Conservation (phyloP, 129 eudicot species). For the Helichrysum umbraculigerum region DNA sequence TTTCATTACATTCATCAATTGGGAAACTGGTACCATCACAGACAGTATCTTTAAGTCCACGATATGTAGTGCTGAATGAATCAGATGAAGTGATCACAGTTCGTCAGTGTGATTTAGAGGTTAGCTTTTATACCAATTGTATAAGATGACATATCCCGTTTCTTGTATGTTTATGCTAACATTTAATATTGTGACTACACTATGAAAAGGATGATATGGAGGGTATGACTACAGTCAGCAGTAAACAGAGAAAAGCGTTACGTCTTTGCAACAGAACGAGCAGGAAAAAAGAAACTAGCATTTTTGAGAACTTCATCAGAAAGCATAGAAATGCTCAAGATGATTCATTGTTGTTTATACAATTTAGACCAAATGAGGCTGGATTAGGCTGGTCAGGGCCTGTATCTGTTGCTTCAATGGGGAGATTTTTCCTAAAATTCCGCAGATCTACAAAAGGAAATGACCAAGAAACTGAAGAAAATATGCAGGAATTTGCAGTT, state of each 20-base stretch:
- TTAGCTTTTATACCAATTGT: slow-evolving; percentile 27
- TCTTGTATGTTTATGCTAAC: slow-evolving; percentile 8
- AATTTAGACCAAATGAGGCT: slow-evolving; percentile 56
- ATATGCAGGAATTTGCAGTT: slow-evolving; percentile 53
- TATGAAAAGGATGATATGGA: slow-evolving; percentile 54
- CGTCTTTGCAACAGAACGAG: slow-evolving; percentile 51
- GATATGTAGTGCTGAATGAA: slow-evolving; percentile 71
- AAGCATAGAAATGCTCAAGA: slow-evolving; percentile 73
- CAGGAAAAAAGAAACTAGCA: slow-evolving; percentile 44
- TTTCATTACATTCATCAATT: slow-evolving; percentile 65
- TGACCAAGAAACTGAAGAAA: slow-evolving; percentile 31
- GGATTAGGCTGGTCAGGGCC: slow-evolving; percentile 94
- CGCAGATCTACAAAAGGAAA: slow-evolving; percentile 41
- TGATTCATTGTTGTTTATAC: slow-evolving; percentile 67
- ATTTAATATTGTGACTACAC: slow-evolving; percentile 23
- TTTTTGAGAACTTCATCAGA: slow-evolving; percentile 71
- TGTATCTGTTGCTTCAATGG: slow-evolving; percentile 89
- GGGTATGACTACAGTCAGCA: slow-evolving; percentile 46
- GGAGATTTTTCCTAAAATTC: slow-evolving; percentile 86
- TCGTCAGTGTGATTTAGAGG: slow-evolving; percentile 89
- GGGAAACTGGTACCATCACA: slow-evolving; percentile 51
- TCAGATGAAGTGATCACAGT: slow-evolving; percentile 61
- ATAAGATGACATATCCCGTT: not conserved
- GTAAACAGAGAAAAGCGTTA: slow-evolving; percentile 73
- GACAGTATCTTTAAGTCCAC: slow-evolving; percentile 65